These are phyloP conservation scores for Quercus dentata DNA, from an alignment of 306 rosid genomes.

Conservation along the genomic window DNA sequence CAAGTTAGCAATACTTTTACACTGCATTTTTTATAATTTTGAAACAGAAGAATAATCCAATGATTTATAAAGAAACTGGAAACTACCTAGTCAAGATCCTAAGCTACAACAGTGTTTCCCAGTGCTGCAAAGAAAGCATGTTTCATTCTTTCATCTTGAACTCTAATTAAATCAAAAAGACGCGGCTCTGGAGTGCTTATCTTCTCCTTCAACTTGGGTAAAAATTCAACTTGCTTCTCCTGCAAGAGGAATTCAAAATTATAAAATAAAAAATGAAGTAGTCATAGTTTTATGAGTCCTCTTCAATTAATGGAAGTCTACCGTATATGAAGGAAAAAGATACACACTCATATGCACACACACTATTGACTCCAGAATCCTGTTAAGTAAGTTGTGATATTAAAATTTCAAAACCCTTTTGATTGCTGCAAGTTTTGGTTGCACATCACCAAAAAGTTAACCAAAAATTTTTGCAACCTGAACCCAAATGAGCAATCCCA, in stretches of 20 bases:
- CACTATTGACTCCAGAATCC: background rate
- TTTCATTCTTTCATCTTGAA: constrained; percentile 79
- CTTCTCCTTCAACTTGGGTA: constrained; percentile 56
- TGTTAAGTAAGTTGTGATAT: background rate
- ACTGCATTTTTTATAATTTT: background rate
- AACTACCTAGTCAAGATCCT: constrained; percentile 85
- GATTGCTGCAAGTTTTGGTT: background rate
- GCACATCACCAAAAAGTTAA: background rate
- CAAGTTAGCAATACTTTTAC: background rate
- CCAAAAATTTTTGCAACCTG: background rate
- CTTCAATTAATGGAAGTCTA: background rate
- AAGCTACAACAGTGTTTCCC: constrained; percentile 78
- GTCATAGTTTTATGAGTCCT: background rate
- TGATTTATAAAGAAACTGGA: constrained; percentile 1
- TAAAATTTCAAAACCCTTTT: background rate
- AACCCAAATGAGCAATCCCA: constrained; percentile 3
- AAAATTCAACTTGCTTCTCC: constrained; percentile 79
- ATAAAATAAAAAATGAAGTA: constrained; percentile 3
- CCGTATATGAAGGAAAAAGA: background rate
- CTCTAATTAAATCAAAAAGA: constrained; percentile 54
- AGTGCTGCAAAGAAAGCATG: constrained; percentile 82
- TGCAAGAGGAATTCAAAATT: constrained; percentile 13
- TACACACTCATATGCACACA: too few species aligned
- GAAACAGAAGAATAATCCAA: background rate
- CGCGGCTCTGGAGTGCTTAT: constrained; percentile 72